Base-by-base conservation (phyloP, 371 early-diverging fungal genomes). In the Massospora cicadina region DNA sequence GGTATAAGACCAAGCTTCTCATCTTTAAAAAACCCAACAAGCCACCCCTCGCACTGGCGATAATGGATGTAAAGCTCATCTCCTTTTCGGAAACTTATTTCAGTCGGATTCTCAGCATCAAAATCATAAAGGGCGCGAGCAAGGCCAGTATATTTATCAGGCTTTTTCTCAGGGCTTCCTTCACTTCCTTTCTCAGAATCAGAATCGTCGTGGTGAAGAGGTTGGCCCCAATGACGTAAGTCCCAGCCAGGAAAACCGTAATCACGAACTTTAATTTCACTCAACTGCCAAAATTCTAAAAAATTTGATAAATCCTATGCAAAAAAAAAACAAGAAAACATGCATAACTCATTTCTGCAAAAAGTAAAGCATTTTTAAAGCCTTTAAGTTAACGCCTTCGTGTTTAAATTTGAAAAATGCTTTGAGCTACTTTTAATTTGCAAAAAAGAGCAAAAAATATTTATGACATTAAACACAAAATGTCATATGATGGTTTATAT, bases 71-170 rank as follows among this genome's bases (percentile, higher is more conserved):
- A 79, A 17, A 87, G 64, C 17, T 71, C 66, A 65, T 85, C 84
- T 27, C 80, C 82, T 64, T 84, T 79, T 12, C 76, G 70, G 66
- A 87, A 79, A 30, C 71, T 77, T 63, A 86, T 71, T 72, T 87
- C 88, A 27, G 73, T 78, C 23, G 80, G 76, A 56, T 81, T 82
- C 67, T 84, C 84, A 28, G 85, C 87, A 32, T 73, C 75, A 72
- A 87, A 87, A 65, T 87, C 86, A 67, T 86, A 87, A n/a, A 87
- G 67, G 17, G 83, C 88, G 64, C 77, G 74, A 30, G 76, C 84
- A 68, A 27, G 58, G 54, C 61, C 65, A 70, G 61, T 60, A 63
- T 61, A 60, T 64, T 71, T 29, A 28, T 25, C 54, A 21, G 66
- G 69, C 17, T 43, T 43, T 66, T 67, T 69, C 33, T 67, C 71